phyloP scores from a whole-genome alignment of 2,329 filamentous ascomycete genomes.

The Aspergillus vadensis region DNA sequence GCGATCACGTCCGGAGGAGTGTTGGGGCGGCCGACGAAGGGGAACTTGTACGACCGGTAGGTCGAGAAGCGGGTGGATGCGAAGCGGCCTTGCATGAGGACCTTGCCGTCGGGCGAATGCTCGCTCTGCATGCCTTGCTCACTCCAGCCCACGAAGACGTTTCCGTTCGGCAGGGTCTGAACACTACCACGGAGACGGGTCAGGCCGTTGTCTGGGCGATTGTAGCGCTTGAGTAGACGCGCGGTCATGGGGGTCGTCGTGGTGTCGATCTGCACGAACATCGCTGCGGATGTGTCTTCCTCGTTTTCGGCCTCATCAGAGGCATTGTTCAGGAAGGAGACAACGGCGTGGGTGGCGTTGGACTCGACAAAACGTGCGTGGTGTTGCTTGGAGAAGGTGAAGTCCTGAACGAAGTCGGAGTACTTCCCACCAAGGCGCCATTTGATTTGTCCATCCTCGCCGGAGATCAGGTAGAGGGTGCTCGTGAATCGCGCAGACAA shows the following conservation, averaged over 20 bases:
- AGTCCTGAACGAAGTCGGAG: conserved; percentile 35
- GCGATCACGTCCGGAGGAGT: conserved; percentile 37
- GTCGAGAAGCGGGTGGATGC: conserved; percentile 37
- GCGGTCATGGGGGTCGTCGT: conserved; percentile 31
- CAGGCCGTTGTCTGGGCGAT: conserved; percentile 38
- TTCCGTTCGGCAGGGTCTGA: conserved; percentile 38
- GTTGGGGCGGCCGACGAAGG: conserved; percentile 38
- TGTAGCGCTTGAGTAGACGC: conserved; percentile 30
- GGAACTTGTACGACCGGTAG: conserved; percentile 45
- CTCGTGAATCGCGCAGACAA: conserved; percentile 43
- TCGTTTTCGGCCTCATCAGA: conserved; percentile 33
- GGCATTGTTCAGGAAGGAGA: conserved; percentile 41
- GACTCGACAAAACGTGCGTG: conserved; percentile 38
- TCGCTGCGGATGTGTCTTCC: conserved; percentile 33
- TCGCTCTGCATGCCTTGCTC: conserved; percentile 41
- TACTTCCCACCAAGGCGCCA: conserved; percentile 43
- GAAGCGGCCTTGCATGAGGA: conserved; percentile 42
- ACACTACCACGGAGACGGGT: conserved; percentile 41
- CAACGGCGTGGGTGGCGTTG: conserved; percentile 32
- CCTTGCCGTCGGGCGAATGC: conserved; percentile 35
- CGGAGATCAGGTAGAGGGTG: conserved; percentile 44
- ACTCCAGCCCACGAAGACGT: conserved; percentile 43
- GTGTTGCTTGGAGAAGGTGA: conserved; percentile 43
- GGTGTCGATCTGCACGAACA: conserved; percentile 37
- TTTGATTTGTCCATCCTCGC: conserved; percentile 38